Conservation (phyloP, 2,329 filamentous ascomycete genomes). For the Beauveria australis region DNA sequence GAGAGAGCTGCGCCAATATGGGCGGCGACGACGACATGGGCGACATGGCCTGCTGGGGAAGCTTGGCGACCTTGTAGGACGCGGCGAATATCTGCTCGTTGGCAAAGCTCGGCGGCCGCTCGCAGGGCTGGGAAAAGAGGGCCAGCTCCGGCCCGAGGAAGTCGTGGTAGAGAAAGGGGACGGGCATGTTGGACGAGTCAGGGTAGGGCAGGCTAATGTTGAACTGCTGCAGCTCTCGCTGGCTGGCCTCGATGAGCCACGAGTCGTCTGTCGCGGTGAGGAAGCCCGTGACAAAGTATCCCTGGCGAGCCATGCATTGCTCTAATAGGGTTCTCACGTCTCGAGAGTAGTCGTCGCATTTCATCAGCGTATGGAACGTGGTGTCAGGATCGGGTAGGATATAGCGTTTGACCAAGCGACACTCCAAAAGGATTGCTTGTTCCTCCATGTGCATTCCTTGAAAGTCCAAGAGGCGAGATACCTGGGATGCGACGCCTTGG, state of each 20-base stretch:
- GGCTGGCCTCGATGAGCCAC: constrained; percentile 1
- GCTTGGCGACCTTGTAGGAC: constrained; percentile 5
- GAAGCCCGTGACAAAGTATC: constrained; percentile 8
- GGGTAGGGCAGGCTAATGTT: not conserved
- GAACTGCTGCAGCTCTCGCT: constrained; percentile 1
- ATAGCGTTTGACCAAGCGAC: constrained; percentile 7
- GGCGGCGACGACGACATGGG: not conserved
- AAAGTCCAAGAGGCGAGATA: not conserved
- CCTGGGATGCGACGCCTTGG: constrained; percentile 2
- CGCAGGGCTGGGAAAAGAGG: not conserved
- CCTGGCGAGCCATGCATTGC: constrained; percentile 1
- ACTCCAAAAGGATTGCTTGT: not conserved
- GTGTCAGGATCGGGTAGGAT: not conserved
- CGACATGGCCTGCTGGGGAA: not conserved
- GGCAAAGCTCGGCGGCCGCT: not conserved
- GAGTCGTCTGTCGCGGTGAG: constrained; percentile 7
- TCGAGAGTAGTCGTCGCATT: not conserved
- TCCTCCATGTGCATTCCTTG: not conserved
- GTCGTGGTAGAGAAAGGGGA: constrained; percentile 9
- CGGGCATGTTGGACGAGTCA: not conserved
- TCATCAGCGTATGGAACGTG: constrained; percentile 2
- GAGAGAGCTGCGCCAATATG: not conserved
- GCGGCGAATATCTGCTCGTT: constrained; percentile 10
- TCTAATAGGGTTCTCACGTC: constrained; percentile 1
- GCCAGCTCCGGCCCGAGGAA: constrained; percentile 3